Evolutionary conservation across 345 rosid genomes (phyloP).

Genomic region (Eucalyptus sp.): DNA sequence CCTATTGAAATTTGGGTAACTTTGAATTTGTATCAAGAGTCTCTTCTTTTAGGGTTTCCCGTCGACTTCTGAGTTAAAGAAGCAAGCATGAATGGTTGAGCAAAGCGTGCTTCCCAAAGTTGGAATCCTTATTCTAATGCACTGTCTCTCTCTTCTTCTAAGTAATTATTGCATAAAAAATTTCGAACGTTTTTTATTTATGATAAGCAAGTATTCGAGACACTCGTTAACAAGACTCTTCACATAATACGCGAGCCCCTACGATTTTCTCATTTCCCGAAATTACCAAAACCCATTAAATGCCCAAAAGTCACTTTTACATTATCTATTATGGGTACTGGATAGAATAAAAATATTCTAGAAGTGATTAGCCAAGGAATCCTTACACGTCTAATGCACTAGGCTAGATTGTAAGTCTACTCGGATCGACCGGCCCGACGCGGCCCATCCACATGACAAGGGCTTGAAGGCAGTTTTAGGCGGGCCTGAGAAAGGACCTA

Average conservation of each 20-base stretch:
- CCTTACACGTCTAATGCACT: neutral
- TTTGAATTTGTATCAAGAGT: neutral
- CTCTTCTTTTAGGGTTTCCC: neutral
- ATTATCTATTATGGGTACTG: neutral
- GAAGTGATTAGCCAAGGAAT: neutral
- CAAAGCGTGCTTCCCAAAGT: neutral
- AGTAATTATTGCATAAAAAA: neutral
- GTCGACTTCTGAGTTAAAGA: neutral
- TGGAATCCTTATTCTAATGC: neutral
- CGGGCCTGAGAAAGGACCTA: neutral
- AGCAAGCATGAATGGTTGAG: neutral
- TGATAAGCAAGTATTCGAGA: rapidly evolving
- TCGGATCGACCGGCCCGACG: neutral
- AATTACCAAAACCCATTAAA: neutral
- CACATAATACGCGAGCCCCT: neutral
- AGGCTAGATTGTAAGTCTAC: neutral
- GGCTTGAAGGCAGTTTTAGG: neutral
- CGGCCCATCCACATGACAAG: neutral
- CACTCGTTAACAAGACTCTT: neutral
- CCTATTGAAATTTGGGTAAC: neutral
- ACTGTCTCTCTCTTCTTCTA: neutral
- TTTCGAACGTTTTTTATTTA: neutral
- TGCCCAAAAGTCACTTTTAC: neutral
- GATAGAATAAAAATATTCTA: neutral
- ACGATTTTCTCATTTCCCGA: neutral